A percentile compares a stretch with the other conserved stretches of the same genome.
Conservation (phyloP, 2,329 filamentous ascomycete species). For the Cladophialophora bantiana region DNA sequence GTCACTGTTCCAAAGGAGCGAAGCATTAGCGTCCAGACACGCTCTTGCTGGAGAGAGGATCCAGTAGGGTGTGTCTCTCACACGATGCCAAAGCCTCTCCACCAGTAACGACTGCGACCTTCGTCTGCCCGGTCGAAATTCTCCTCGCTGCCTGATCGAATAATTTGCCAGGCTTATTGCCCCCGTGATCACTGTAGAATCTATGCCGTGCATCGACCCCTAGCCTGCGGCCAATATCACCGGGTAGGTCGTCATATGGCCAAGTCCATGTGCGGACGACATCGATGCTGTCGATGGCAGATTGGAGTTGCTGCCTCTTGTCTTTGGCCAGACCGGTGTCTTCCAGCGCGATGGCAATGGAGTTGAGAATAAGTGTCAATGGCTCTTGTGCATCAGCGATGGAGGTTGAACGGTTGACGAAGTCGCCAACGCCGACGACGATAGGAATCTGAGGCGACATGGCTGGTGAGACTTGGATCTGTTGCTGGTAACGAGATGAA, state of each 20-base stretch:
- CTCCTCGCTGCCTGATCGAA: slow-evolving; percentile 69
- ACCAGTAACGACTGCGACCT: slow-evolving; percentile 66
- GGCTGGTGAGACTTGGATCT: not conserved
- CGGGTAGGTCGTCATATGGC: slow-evolving; percentile 67
- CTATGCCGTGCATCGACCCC: slow-evolving; percentile 57
- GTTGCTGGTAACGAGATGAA: not conserved
- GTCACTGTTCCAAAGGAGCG: slow-evolving; percentile 51
- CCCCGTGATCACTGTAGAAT: slow-evolving; percentile 65
- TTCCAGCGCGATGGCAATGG: slow-evolving; percentile 59
- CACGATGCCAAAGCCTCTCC: slow-evolving; percentile 68
- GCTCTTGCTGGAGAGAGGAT: not conserved
- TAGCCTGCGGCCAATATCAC: slow-evolving; percentile 59
- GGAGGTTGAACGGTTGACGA: slow-evolving; percentile 63
- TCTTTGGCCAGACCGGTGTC: slow-evolving; percentile 54
- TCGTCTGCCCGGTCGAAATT: slow-evolving; percentile 61
- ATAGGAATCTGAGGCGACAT: slow-evolving; percentile 52
- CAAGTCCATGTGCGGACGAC: slow-evolving; percentile 71
- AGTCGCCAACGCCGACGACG: slow-evolving; percentile 68
- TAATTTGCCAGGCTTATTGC: slow-evolving; percentile 67
- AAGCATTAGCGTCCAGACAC: not conserved
- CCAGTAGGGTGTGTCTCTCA: not conserved
- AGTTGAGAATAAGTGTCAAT: slow-evolving; percentile 63
- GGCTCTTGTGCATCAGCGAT: slow-evolving; percentile 65
- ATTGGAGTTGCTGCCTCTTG: slow-evolving; percentile 48
- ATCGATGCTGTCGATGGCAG: slow-evolving; percentile 63